Base-by-base conservation (phyloP, 768 basidiomycete species). In the Cubamyces lactineus region DNA sequence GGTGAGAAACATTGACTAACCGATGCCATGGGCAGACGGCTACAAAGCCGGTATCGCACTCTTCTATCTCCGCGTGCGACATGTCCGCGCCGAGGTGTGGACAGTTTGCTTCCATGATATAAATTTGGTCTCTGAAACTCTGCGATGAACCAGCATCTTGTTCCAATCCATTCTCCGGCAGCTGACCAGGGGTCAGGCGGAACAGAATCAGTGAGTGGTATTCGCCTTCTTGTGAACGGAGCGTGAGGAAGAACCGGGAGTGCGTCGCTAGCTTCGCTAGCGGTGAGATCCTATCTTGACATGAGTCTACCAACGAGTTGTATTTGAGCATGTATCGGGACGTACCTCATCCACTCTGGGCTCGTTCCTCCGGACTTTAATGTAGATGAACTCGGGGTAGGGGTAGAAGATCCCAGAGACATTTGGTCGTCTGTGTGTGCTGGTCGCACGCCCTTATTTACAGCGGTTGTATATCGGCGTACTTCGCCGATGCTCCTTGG, bases 31-130 rank as follows among this genome's bases (percentile, higher is more conserved):
- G 89, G 72, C 88, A 91, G 12, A 89, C 88, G 11, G 85, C 85
- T 1, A 90, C 84, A 3, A 84, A 65, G 19, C 82, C 81, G 13
- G 73, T 75, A 51, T 86, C 86, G 62, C 80, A 86, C 53, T 80
- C 85, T 68, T 90, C 88, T n/a, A 90, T 88, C 42, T 89, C 88
- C 1, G 89, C 89, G 76, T 91, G 88, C 15, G 86, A 88, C 73
- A 92, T 79, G 57, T 92, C 89, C 21, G 89, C 90, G 2, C 90
- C 89, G 8, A 92, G 79, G 75, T 93, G 91, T 4, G 91, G 91
- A 71, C 91, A 92, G 11, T 80, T 83, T 5, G 88, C 84, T 72
- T 92, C 90, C 90, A 93, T 92, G 8, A 84, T 85, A 69, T 91
- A 92, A 13, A 92, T 76, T 66, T 90, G 75, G 28, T 70, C 61